phyloP scores from a whole-genome alignment of 352 stramenopile species.

The Globisporangium recalcitrans region DNA sequence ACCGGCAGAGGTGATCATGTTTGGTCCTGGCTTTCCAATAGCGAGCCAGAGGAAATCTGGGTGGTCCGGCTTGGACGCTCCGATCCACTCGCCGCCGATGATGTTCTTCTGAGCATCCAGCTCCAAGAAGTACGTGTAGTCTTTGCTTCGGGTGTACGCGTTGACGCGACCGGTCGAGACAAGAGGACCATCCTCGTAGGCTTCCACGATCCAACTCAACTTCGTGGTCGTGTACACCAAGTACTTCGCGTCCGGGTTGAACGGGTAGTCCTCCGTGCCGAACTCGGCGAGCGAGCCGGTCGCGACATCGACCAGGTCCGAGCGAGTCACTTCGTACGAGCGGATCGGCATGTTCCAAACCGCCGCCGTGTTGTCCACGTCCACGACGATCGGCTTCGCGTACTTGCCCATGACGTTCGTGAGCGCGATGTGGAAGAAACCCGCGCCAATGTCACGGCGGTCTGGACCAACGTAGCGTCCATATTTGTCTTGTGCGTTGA shows the following conservation, averaged over 20 bases:
- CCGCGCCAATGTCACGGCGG: constrained; percentile 44
- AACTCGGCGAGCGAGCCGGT: constrained; percentile 34
- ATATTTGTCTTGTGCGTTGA: constrained; percentile 30
- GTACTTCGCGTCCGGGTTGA: constrained; percentile 34
- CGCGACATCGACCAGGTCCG: constrained; percentile 17
- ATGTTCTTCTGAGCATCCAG: constrained; percentile 13
- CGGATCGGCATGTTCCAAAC: constrained; percentile 57
- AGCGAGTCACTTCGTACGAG: constrained; percentile 27
- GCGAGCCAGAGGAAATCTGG: constrained; percentile 19
- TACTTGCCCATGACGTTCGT: constrained; percentile 41
- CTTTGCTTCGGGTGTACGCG: constrained; percentile 4
- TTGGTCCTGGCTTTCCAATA: neutral
- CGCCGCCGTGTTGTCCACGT: constrained; percentile 25
- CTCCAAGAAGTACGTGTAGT: constrained; percentile 18
- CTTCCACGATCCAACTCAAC: constrained; percentile 38
- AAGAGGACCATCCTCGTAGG: constrained; percentile 6
- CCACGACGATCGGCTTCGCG: constrained; percentile 34
- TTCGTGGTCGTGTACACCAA: constrained; percentile 36
- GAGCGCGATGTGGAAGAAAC: constrained; percentile 44
- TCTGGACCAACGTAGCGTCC: constrained; percentile 33
- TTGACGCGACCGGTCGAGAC: constrained; percentile 6
- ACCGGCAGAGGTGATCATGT: constrained; percentile 8
- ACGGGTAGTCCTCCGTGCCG: constrained; percentile 37
- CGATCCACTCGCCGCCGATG: constrained; percentile 15
- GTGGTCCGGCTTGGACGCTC: constrained; percentile 11